A percentile compares a stretch with the other conserved stretches of the same genome.
phyloP scores from a whole-genome alignment of 139 green algal genomes.

The Closterium sp. region DNA sequence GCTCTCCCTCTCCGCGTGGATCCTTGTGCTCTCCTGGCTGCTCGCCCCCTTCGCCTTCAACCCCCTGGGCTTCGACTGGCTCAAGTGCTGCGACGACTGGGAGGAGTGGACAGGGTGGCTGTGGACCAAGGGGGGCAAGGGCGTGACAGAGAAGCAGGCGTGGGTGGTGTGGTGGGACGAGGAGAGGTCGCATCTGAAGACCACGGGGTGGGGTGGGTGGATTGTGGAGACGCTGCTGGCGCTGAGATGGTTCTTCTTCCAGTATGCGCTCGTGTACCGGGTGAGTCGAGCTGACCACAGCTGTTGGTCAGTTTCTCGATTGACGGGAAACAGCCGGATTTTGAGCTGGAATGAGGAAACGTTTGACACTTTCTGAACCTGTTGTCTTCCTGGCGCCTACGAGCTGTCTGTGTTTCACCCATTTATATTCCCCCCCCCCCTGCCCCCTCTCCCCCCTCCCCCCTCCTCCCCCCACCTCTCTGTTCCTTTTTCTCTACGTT shows the following conservation, averaged over 20 bases:
- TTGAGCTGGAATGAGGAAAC: neutral
- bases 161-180: constrained; percentile 48
- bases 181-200: constrained; percentile 29
- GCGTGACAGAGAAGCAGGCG: constrained; percentile 6
- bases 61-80: constrained; percentile 51
- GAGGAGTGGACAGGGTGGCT: constrained; percentile 39
- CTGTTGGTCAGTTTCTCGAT: neutral
- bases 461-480: neutral
- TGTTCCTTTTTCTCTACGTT: too few relatives aligned
- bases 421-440: neutral
- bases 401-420: neutral
- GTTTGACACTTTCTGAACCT: neutral
- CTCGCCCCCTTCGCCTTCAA: constrained; percentile 54
- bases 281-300: neutral
- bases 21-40: constrained; percentile 43
- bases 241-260: constrained; percentile 43
- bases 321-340: neutral
- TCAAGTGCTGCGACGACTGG: constrained; percentile 48
- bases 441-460: too few relatives aligned
- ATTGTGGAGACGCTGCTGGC: constrained; percentile 15
- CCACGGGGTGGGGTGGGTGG: constrained; percentile 21
- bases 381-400: too few relatives aligned
- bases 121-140: constrained; percentile 1
- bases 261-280: constrained; percentile 39
- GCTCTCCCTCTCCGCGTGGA: constrained; percentile 30